Evolutionary conservation across 768 basidiomycete genomes (phyloP), one percentile per base, ranked within the genome.

Genomic region (Kwoniella dejecticola): DNA sequence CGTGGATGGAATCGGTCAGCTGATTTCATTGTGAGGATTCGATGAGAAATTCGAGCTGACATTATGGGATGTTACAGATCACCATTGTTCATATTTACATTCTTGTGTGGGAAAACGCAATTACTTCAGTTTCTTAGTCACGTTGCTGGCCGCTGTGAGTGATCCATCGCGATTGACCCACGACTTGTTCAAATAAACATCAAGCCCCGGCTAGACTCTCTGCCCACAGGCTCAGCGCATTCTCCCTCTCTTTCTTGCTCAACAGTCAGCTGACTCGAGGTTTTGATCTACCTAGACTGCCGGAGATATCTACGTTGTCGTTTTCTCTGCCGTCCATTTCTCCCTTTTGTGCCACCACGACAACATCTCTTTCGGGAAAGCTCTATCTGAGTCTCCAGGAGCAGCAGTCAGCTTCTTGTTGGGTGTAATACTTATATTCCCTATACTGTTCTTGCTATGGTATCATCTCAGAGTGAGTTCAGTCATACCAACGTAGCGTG

Each of bases 61-160:
- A 23, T 24, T 19, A 6, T 11, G 36, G 23, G 5, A 10, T 29
- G 8, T 29, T 15, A 24, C 47, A 67, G 79, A 80, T 42, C 79
- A 80, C 52, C 77, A 81, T 63, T 82, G 81, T 60, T 75, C 81
- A 1, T 82, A 81, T 65, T 67, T 99, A 19, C 96, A 97, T 77
- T 96, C 92, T 75, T 98, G 96, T 76, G 84, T 99, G 40, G 96
- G 96, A 6, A 85, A 91, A 40, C 87, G 93, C 45, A 98, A 97
- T 77, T 98, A 99, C 77, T 89, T 91, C 17, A 84, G 87, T n/a
- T 99, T 99, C 80, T 87, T 95, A 64, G 86, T 85, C 0, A 86
- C 94, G 67, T 82, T 99, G n/a, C 77, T 87, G 40, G 85, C 86
- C 33, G 84, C 87, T 11, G 89, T 91, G 75, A 74, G 90, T 84